Conservation (phyloP, 108 stramenopile species). For the Bacterosira constricta region DNA sequence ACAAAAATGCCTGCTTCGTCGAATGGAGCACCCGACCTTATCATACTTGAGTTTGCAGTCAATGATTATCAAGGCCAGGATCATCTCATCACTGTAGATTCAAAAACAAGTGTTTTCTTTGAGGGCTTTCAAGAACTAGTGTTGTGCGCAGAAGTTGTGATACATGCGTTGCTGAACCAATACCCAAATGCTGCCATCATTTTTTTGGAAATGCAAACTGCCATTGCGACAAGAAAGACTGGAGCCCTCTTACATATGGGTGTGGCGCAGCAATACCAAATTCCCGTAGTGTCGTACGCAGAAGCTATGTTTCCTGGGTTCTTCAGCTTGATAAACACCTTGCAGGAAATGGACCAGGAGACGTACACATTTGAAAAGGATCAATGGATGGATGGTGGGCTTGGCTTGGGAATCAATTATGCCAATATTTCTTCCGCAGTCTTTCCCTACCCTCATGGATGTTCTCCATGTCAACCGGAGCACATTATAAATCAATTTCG, state of each 20-base stretch:
- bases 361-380: conserved; percentile 40
- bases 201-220: conserved; percentile 72
- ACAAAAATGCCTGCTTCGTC: conserved; percentile 36
- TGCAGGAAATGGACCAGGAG: conserved; percentile 37
- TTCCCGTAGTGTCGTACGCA: conserved; percentile 65
- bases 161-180: conserved; percentile 42
- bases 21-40: conserved; percentile 47
- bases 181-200: conserved; percentile 52
- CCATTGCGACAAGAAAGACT: conserved; percentile 55
- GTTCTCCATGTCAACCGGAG: conserved; percentile 46
- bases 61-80: conserved; percentile 78
- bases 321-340: conserved; percentile 14
- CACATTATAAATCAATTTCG: conserved; percentile 51
- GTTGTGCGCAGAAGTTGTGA: conserved; percentile 60
- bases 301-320: conserved; percentile 65
- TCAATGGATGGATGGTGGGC: conserved; percentile 16
- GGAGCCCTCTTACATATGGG: conserved; percentile 65
- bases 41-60: conserved; percentile 65
- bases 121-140: conserved; percentile 62
- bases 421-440: conserved; percentile 37
- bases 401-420: conserved; percentile 2
- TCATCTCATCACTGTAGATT: conserved; percentile 49
- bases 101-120: conserved; percentile 63
- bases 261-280: conserved; percentile 69
- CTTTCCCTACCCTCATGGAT: conserved; percentile 63